Evolutionary conservation across 116 monocot genomes (phyloP).

Genomic region (Phalaenopsis hybrid): DNA sequence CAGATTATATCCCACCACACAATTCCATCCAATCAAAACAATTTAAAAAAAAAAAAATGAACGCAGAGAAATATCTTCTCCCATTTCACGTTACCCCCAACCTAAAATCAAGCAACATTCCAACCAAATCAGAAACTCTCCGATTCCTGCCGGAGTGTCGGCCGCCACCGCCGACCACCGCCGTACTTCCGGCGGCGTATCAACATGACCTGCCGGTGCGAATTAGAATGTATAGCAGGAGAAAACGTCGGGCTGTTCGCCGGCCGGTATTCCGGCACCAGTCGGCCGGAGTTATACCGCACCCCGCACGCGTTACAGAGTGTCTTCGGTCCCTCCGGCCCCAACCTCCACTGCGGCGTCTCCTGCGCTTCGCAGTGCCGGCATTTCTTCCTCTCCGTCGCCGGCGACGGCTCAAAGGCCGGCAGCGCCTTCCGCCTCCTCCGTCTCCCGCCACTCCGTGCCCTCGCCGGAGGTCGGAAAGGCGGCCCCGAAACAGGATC

Average conservation of each 20-base stretch:
- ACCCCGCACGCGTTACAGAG: conserved; percentile 81
- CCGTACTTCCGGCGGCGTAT: conserved; percentile 26
- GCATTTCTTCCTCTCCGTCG: conserved; percentile 31
- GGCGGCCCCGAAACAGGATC: not conserved
- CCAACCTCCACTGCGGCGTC: conserved; percentile 78
- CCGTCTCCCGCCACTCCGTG: too few species aligned
- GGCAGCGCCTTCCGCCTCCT: not conserved
- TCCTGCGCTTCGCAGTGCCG: conserved; percentile 51
- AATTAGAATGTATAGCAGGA: conserved; percentile 48
- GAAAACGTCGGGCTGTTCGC: conserved; percentile 57
- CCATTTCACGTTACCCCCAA: not conserved
- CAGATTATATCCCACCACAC: too few species aligned
- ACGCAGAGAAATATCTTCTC: too few species aligned
- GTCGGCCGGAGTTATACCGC: conserved; percentile 47
- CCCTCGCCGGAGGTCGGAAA: too few species aligned
- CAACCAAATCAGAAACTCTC: too few species aligned
- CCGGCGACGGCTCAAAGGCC: too few species aligned
- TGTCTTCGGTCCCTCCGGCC: conserved; percentile 66
- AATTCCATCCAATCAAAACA: too few species aligned
- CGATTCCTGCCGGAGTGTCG: too few species aligned
- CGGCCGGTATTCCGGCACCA: conserved; percentile 61
- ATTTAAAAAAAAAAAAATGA: not conserved
- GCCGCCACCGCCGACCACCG: too few species aligned
- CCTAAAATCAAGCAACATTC: too few species aligned
- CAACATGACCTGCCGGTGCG: conserved; percentile 44